Evolutionary conservation across 306 rosid genomes (phyloP), one percentile per base, ranked within the genome.

Genomic region (Dalbergia cochinchinensis): DNA sequence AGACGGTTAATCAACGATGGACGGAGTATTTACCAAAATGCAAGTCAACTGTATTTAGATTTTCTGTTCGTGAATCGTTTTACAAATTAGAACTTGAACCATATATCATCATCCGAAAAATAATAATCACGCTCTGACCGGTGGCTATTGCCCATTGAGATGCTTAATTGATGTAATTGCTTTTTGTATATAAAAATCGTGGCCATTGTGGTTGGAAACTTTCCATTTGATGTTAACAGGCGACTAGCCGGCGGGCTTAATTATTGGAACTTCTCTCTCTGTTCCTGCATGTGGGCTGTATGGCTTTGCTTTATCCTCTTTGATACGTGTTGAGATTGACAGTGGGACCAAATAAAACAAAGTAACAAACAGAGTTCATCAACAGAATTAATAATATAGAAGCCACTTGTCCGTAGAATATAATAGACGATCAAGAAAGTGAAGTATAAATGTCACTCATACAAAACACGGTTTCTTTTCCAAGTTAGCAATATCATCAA

Each of bases 201-300:
- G 45, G 47, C 58, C n/a, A 7, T 69, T 42, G 37, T 41, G 33
- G 81, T 39, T 55, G 22, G 41, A 66, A 33, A 69, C 77, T 11
- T 80, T 63, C 37, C 41, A 10, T 4, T 65, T 71, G 88, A 80
- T 51, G 87, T 70, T 76, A 47, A 77, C 73, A 22, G n/a, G 74
- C 4, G 80, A 77, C 35, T 57, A 41, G 3, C 45, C 35, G 37
- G 67, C 60, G 7, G 5, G 41, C 41, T 68, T 78, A 64, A 82
- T 85, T 22, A 82, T 85, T 85, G 83, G 7, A 20, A 19, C n/a
- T 5, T 48, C 26, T 19, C 39, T 14, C 64, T 62, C 71, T 78
- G 80, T 78, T 68, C 20, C 47, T 81, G 55, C 74, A 74, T 11
- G 77, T 65, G 31, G 31, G 31, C 31, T 26, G 31, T 26, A 26